Base-by-base conservation (phyloP, 2,329 filamentous ascomycete genomes). In the Lachnellula suecica region DNA sequence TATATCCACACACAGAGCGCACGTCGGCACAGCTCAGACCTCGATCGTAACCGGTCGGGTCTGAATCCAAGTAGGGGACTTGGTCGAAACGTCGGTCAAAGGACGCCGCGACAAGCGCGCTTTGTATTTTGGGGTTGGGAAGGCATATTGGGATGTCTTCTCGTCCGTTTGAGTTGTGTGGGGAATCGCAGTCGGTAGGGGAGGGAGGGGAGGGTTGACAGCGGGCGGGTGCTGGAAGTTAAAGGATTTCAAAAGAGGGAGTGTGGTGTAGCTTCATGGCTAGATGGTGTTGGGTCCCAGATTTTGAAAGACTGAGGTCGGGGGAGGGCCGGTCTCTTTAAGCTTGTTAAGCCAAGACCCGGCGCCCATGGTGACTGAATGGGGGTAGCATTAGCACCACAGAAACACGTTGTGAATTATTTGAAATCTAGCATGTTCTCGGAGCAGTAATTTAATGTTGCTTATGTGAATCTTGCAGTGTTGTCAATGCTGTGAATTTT, bases 131-230 rank as follows among this genome's bases (percentile, higher is more conserved):
- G 53, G 43, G 42, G n/a, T 37, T 47, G 47, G 22, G 53, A 56
- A 52, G 53, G 47, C 53, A 59, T 61, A 37, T 29, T 58, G 46
- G 19, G 41, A 53, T 56, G 54, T 56, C 56, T 53, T 56, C 52
- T 40, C 44, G 5, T 10, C 24, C 31, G 17, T 13, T 35, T 25
- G 27, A 13, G 23, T 22, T 27, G 19, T 25, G 13, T 34, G n/a
- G 8, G 27, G 19, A n/a, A 9, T 46, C 17, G 19, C 17, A 9
- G 25, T 23, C 7, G 11, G 13, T 17, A 35, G 29, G 15, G 10
- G 15, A 46, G 3, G n/a, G 20, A 20, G 5, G 27, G 17, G 22
- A 46, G 27, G 23, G 17, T 17, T 17, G 17, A 23, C 34, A 20
- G 15, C 6, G 24, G 31, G 34, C 20, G n/a, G 17, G 40, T 17